Base-by-base conservation (phyloP, 129 eudicot genomes). In the Kitagawia praeruptora region DNA sequence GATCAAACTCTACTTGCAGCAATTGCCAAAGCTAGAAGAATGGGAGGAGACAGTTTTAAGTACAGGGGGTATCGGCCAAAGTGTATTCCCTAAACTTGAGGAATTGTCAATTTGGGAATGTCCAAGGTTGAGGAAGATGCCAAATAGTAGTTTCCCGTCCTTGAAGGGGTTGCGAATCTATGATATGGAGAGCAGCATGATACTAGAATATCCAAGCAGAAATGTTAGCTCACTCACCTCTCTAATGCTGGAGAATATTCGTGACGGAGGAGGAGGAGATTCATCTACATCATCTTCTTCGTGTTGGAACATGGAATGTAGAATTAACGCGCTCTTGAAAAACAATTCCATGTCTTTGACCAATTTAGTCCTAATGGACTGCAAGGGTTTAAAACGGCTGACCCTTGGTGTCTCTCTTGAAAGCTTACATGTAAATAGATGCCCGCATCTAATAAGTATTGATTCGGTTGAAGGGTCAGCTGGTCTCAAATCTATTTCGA, bases 31-130 rank as follows among this genome's bases (percentile, higher is more conserved):
- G 53, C 53, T 82, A 44, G 78, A 67, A 37, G 77, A 82, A 44
- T 82, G 85, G 85, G 72, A 28, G 4, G 81, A 72, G 8, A 13
- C 13, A 10, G 74, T 34, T 8, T 8, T 73, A 2, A 16, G 54
- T 48, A 14, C 46, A 42, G 46, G 10, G 46, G 46, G 19, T 21
- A 2, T 19, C 5, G 63, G 11, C 2, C 63, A 21, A 21, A 54
- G 27, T 21, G 64, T 23, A 56, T n/a, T 58, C 10, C 80, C 84
- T 37, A 61, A 58, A 42, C 83, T 81, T 25, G 75, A 54, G 67
- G 5, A 49, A 0, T 10, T 81, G 67, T 0, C 0, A 0, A 54
- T 81, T 1, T 0, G 0, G 3, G 48, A 2, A 1, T 81, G 79
- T 51, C 80, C 83, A 9, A 19, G 34, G 8, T 8, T 54, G 12